These are phyloP conservation scores for Suillus placidus DNA, from an alignment of 768 basidiomycete genomes.

Conservation along the genomic window DNA sequence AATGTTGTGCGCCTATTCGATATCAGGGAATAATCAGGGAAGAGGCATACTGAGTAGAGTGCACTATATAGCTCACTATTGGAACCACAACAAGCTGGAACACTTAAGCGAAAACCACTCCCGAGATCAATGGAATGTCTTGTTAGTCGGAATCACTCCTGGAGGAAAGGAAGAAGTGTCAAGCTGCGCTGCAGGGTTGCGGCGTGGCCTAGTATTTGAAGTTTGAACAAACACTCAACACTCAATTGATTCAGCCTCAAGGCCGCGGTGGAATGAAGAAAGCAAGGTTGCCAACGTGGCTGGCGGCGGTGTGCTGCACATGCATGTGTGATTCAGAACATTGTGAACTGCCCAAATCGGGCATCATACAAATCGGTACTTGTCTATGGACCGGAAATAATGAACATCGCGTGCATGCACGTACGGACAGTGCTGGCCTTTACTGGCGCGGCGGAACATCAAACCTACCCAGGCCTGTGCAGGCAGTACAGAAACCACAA, in stretches of 20 bases:
- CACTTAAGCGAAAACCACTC: neutral
- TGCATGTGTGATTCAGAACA: neutral
- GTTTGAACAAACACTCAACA: neutral
- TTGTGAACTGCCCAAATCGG: neutral
- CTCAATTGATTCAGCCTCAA: neutral
- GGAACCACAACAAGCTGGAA: neutral
- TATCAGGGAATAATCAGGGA: neutral
- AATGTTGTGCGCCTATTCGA: neutral
- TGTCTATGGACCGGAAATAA: neutral
- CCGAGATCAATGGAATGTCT: neutral
- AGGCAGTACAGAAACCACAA: neutral
- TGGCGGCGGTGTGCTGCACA: neutral
- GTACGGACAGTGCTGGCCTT: neutral
- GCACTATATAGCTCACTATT: neutral
- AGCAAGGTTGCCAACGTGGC: conserved; percentile 3
- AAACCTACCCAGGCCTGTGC: neutral
- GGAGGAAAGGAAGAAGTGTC: neutral
- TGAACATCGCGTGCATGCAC: neutral
- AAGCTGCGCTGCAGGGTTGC: neutral
- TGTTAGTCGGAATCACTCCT: neutral
- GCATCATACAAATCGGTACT: neutral
- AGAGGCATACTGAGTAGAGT: neutral
- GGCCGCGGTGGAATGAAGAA: conserved; percentile 1
- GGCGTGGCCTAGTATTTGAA: neutral
- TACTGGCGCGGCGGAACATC: neutral